Base-by-base conservation (phyloP, 192 early-diverging fungal species). In the Chytriomyces confervae region DNA sequence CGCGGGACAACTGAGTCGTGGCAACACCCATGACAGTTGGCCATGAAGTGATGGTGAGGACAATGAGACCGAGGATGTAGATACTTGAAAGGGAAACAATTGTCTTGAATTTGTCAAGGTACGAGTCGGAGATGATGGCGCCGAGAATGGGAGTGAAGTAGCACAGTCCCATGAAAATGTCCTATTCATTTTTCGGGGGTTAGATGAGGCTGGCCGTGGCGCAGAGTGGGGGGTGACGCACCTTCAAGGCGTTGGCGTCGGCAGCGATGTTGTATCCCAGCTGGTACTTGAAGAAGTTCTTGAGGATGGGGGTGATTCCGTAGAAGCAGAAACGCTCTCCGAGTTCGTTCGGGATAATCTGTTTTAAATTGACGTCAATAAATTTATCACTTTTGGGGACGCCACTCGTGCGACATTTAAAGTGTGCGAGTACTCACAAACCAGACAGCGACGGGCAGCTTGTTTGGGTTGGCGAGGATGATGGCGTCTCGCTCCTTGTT, bases 61-160 rank as follows among this genome's bases (percentile, higher is more conserved):
- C 61, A 61, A 81, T 66, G 76, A 87, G 75, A 69, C 88, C 88
- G 70, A 85, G 72, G 50, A 81, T 50, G 82, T 90, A 86, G 50
- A 86, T 67, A 61, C 69, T 11, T 23, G 83, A 83, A 65, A 84
- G 78, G 66, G 44, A 75, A 36, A 86, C 78, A 49, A 88, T 84
- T 46, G 83, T 81, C 77, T 86, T 86, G 89, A 81, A 91, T 83
- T 91, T 91, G 81, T 84, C 87, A 44, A 92, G 78, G 81, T 84
- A 91, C 49, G 89, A 91, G 53, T 91, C 89, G n/a, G 87, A 89
- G 24, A 90, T 57, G 57, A 86, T 81, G 63, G 89, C 87, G 75
- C 91, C 91, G 87, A 81, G 84, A 85, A 91, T 50, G 11, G 69
- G 51, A 53, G 48, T 50, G 50, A 29, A 70, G 69, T 57, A 70